Evolutionary conservation across 2,329 filamentous ascomycete genomes (phyloP), one percentile per base, ranked within the genome.

Genomic region (Aspergillus viridinutans): DNA sequence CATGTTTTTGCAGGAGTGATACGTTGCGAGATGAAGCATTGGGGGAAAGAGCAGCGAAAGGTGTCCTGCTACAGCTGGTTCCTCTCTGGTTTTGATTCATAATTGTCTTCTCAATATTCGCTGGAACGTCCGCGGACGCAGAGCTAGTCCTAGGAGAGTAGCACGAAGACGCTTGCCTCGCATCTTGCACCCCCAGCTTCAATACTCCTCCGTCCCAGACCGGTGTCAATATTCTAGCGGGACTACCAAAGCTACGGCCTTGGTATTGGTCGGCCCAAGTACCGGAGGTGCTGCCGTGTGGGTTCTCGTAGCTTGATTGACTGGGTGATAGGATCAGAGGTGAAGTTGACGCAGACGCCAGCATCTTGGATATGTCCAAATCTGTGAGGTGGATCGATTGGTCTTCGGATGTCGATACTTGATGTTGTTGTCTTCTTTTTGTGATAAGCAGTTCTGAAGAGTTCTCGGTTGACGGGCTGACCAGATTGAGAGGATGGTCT

Each of bases 351-450:
- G 63, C 58, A 10, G 66, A 67, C 6, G 63, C 66, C 7, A 72
- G 63, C 40, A 59, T 59, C 29, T 64, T 61, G 2, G 69, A 64
- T 42, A 72, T 72, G 38, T 67, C 64, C 54, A 72, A 58, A 17
- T 70, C 68, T 25, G 55, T 61, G 20, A 72, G 58, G 40, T 71
- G 66, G 40, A 71, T 53, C 14, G 67, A 64, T 25, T 58, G 60
- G 14, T 50, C 42, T 47, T 67, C 67, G 2, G 59, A 50, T 28
- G 53, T 29, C n/a, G 62, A 57, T 20, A 58, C 55, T 26, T 35
- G 47, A 32, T 58, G 56, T 25, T 50, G 59, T 5, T 60, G 63
- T 49, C 67, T 58, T 57, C 56, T 69, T 56, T 69, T 72, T 32
- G 61, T 32, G 20, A 71, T 56, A 3, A 60, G 49, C 21, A 72